Evolutionary conservation across 2,329 filamentous ascomycete species (phyloP), one percentile per base, ranked within the genome.

Genomic region (Monosporascus sp.): DNA sequence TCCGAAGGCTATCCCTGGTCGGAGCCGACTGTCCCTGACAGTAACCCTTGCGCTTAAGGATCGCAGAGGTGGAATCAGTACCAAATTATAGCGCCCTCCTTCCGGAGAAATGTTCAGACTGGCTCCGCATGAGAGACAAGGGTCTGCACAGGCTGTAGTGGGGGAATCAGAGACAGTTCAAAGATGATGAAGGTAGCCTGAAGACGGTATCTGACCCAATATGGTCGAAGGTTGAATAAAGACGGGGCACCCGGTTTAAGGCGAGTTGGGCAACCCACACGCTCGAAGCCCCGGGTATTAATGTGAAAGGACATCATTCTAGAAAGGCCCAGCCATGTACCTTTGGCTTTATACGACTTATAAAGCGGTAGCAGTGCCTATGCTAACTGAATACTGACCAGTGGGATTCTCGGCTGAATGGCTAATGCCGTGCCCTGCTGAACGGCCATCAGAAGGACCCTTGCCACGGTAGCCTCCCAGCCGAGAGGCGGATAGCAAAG

Each of bases 61-160:
- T 68, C 72, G 72, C 68, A 74, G 70, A 76, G 69, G 70, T 73
- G 70, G 72, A 70, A 73, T 74, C 71, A 75, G 74, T 74, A 75
- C 71, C 72, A 69, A 69, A 67, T 66, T 66, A 69, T 71, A 72
- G 68, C 63, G 64, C 66, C 64, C 68, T 67, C 67, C 65, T 70
- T 65, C 67, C 71, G 74, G 74, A 76, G 72, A 72, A 73, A 74
- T 72, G 69, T 70, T 72, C 69, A 74, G 68, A 70, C 68, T 72
- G 72, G 68, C 70, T 71, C 71, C 72, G 70, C 71, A 69, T 60
- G 65, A 63, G 67, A 60, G 65, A 67, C 70, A 74, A 43, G 70
- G 74, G 72, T 60, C 64, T 68, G 71, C 68, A 73, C 68, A 69
- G 68, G 66, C 64, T 61, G 58, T 51, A 56, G 52, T 57, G 55